Conservation (phyloP, 129 eudicot species). For the Lactuca sativa region DNA sequence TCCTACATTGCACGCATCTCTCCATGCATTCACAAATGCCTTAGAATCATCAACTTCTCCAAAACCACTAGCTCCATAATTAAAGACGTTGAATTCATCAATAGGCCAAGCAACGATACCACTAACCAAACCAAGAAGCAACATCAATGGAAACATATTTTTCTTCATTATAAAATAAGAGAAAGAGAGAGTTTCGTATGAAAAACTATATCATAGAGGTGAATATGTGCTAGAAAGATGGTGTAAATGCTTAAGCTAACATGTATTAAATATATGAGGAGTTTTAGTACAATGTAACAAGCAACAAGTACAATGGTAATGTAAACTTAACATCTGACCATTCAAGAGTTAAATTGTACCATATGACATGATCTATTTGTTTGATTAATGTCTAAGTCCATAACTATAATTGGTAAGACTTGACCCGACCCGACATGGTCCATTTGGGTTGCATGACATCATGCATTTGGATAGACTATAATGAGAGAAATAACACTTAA, state of each 20-base stretch:
- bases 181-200: conserved; percentile 3
- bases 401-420: no score
- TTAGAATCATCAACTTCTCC: conserved; percentile 52
- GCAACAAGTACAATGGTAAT: not conserved
- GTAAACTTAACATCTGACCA: no score
- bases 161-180: conserved; percentile 13
- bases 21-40: conserved; percentile 71
- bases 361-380: no score
- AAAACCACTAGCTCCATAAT: conserved; percentile 55
- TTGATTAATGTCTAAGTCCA: no score
- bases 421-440: no score
- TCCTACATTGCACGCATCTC: conserved; percentile 46
- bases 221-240: conserved; percentile 29
- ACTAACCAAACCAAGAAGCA: conserved; percentile 24
- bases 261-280: conserved; percentile 28
- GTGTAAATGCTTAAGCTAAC: conserved; percentile 20
- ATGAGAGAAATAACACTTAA: no score
- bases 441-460: no score
- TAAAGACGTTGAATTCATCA: conserved; percentile 38
- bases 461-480: no score
- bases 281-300: conserved; percentile 16
- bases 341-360: no score
- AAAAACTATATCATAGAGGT: conserved; percentile 17
- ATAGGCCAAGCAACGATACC: conserved; percentile 10
- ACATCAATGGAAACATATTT: conserved; percentile 9